These are phyloP conservation scores for Phanerodontia chrysosporium DNA, from an alignment of 768 basidiomycete species.

Conservation along the genomic window DNA sequence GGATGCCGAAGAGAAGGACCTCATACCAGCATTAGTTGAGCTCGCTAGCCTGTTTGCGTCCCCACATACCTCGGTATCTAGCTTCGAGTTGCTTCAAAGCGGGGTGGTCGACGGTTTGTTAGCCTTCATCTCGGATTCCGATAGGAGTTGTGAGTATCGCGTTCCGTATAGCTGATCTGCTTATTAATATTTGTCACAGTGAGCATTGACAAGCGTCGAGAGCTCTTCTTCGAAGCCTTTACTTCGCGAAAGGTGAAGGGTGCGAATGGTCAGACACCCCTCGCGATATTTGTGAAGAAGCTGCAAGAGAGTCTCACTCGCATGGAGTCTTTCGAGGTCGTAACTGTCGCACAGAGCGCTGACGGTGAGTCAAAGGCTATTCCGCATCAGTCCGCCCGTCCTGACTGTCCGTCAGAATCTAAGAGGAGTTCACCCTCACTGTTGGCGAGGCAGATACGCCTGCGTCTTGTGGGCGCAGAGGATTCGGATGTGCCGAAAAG, in stretches of 20 bases:
- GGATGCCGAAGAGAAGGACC: slow-evolving; percentile 57
- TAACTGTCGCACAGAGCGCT: slow-evolving; percentile 76
- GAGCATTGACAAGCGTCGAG: slow-evolving; percentile 58
- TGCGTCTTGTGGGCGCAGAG: slow-evolving; percentile 86
- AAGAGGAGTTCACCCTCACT: slow-evolving; percentile 88
- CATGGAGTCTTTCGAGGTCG: slow-evolving; percentile 94
- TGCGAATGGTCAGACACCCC: slow-evolving; percentile 47
- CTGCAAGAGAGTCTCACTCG: slow-evolving; percentile 92
- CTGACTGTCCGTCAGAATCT: slow-evolving; percentile 50
- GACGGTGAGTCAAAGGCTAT: slow-evolving; percentile 54
- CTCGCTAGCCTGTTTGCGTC: slow-evolving; percentile 80
- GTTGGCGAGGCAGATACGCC: slow-evolving; percentile 87
- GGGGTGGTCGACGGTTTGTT: slow-evolving; percentile 88
- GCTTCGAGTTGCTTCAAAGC: slow-evolving; percentile 93
- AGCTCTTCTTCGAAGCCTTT: slow-evolving; percentile 78
- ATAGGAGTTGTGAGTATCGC: slow-evolving; percentile 47
- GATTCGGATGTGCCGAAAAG: slow-evolving; percentile 85
- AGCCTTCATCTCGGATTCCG: slow-evolving; percentile 70
- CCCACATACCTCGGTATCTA: slow-evolving; percentile 78
- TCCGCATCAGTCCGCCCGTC: neutral
- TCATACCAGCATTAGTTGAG: slow-evolving; percentile 59
- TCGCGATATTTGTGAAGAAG: slow-evolving; percentile 86
- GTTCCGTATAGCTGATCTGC: slow-evolving; percentile 7
- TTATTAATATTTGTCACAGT: slow-evolving; percentile 43
- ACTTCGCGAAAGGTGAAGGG: slow-evolving; percentile 47